Evolutionary conservation across 2,329 filamentous ascomycete species (phyloP).

Genomic region (Pseudocercospora musae): DNA sequence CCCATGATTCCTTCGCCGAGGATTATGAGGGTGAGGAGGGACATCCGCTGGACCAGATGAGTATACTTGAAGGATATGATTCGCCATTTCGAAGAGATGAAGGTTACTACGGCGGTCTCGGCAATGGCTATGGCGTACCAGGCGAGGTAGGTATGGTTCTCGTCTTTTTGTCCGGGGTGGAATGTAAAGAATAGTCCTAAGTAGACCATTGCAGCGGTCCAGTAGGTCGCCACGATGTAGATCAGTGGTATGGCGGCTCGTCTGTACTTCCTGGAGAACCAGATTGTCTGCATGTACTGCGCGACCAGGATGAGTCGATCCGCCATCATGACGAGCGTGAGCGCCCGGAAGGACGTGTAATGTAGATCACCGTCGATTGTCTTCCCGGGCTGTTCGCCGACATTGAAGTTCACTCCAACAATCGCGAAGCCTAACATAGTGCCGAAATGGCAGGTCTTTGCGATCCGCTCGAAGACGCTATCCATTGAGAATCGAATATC

Average conservation of each 20-base stretch:
- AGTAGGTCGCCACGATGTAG: conserved; percentile 34
- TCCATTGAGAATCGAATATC: conserved; percentile 65
- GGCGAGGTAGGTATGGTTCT: conserved; percentile 41
- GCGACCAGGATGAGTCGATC: conserved; percentile 36
- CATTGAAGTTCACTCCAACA: conserved; percentile 40
- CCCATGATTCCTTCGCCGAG: conserved; percentile 41
- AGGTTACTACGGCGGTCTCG: conserved; percentile 34
- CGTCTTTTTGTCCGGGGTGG: neutral
- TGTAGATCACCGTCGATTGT: no score
- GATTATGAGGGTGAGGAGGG: conserved; percentile 39
- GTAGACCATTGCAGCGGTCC: conserved; percentile 36
- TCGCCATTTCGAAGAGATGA: conserved; percentile 33
- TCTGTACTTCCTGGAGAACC: conserved; percentile 32
- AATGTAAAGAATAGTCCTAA: conserved; percentile 29
- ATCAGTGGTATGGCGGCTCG: conserved; percentile 32
- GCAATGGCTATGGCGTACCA: conserved; percentile 51
- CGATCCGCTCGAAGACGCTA: conserved; percentile 59
- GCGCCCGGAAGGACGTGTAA: conserved; percentile 15
- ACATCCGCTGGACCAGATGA: conserved; percentile 39
- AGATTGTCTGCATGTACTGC: conserved; percentile 40
- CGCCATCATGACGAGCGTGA: conserved; percentile 39
- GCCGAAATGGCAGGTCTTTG: conserved; percentile 59
- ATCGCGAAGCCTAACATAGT: conserved; percentile 65
- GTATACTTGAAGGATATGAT: conserved; percentile 39
- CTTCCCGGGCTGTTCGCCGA: no score